Percentiles rank a stretch among this genome's conserved stretches.
These are phyloP conservation scores for Hymenoscyphus fructigenus DNA, from an alignment of 2,329 filamentous ascomycete species.

Conservation along the genomic window DNA sequence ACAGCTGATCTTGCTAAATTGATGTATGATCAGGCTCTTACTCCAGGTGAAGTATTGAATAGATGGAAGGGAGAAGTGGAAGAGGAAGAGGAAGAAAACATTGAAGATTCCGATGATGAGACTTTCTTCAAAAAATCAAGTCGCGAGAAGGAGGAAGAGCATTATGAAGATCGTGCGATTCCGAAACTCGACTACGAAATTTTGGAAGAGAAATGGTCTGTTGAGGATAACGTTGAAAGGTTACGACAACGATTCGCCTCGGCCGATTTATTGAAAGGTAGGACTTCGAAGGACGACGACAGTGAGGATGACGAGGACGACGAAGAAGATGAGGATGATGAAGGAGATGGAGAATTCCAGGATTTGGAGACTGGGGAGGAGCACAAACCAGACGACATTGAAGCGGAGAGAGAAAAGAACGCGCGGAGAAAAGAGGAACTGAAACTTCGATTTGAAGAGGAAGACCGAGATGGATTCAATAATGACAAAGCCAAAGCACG, in stretches of 20 bases:
- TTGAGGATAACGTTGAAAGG: conserved; percentile 72
- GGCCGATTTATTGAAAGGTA: conserved; percentile 59
- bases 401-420: conserved; percentile 86
- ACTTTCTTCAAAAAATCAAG: conserved; percentile 66
- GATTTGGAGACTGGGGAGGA: conserved; percentile 79
- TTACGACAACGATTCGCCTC: conserved; percentile 76
- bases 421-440: conserved; percentile 92
- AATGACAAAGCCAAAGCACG: conserved; percentile 82
- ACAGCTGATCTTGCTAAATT: conserved; percentile 80
- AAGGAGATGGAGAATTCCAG: conserved; percentile 80
- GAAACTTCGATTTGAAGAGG: conserved; percentile 91
- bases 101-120: conserved; percentile 57
- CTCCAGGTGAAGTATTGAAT: conserved; percentile 71
- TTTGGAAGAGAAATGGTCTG: conserved; percentile 82
- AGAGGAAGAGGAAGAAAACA: conserved; percentile 57
- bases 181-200: conserved; percentile 78
- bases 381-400: conserved; percentile 56
- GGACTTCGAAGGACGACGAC: conserved; percentile 49
- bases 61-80: conserved; percentile 73
- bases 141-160: conserved; percentile 64
- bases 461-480: conserved; percentile 93
- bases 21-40: conserved; percentile 82
- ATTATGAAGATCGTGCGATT: conserved; percentile 74
- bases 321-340: conserved; percentile 56
- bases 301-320: conserved; percentile 44